A percentile compares a stretch with the other conserved stretches of the same genome.
Evolutionary conservation across 768 basidiomycete genomes (phyloP).

Genomic region (Ramaria sp.): DNA sequence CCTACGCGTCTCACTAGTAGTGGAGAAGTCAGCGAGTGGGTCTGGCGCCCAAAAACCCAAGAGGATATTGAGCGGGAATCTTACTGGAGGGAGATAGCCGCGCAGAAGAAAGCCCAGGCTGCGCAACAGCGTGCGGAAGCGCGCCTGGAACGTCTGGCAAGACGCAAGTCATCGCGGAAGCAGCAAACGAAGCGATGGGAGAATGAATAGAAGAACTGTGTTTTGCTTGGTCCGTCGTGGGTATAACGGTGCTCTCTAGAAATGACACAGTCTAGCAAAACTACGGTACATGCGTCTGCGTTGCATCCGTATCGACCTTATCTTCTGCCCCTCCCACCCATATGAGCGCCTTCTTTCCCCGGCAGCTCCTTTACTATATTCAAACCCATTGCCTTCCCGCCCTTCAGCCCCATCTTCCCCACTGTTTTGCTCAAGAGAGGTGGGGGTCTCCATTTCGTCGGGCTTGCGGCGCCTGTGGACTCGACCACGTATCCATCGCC

Average conservation of each 20-base stretch:
- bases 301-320: no score
- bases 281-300: no score
- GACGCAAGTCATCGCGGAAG: not conserved
- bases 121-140: no score
- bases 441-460: slow-evolving; percentile 20
- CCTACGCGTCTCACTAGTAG: not conserved
- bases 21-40: not conserved
- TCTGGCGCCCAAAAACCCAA: not conserved
- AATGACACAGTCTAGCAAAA: no score
- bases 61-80: not conserved
- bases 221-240: no score
- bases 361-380: slow-evolving; percentile 18
- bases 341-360: slow-evolving; percentile 1
- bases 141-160: no score
- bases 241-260: no score
- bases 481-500: slow-evolving; percentile 10
- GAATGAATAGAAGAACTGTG: no score
- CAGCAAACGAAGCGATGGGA: no score
- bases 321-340: no score
- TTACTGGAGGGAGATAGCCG: no score
- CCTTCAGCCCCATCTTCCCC: slow-evolving; percentile 41
- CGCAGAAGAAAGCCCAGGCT: no score
- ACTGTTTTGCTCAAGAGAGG: slow-evolving; percentile 32
- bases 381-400: slow-evolving; percentile 16
- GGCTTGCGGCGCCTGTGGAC: slow-evolving; percentile 11